Evolutionary conservation across 352 stramenopile genomes (phyloP), one percentile per base, ranked within the genome.

Genomic region (Pythium brassicae): DNA sequence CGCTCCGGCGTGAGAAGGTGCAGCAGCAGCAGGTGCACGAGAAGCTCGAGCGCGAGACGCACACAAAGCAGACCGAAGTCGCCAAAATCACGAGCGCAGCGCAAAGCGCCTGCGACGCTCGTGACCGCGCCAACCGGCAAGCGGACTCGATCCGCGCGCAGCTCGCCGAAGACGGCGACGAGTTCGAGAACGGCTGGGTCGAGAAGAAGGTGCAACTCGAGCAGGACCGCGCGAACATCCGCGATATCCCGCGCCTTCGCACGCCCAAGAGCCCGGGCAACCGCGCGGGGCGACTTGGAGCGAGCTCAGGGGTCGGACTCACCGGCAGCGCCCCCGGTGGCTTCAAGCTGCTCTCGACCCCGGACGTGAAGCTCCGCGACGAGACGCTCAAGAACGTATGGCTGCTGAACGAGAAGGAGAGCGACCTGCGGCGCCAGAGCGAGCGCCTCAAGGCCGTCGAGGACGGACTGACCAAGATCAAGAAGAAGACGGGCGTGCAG

Each of bases 121-220:
- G 87, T 27, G 91, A 97, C 61, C 80, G 89, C 45, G 83, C 89
- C 2, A 86, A 94, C 60, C 63, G 78, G 25, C 86, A 97, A 57
- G 79, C 87, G 15, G 83, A 92, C 43, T 59, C 76, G 14, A 63
- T 97, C 48, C 72, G 83, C 11, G 57, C 76, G 47, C 83, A 94
- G 60, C 72, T 91, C 4, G 53, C 76, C 0, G 86, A 96, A 39
- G 91, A 97, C 32, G 73, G 74, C 45, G 75, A 76, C 25, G 77
- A 86, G 20, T 98, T 97, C 52, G 86, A 97, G 56, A 59, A 65
- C 5, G 87, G 91, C 10, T 97, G 85, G 88, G 53, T 78, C 43
- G 85, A 96, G 47, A 86, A 91, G 23, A 85, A 81, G n/a, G 69
- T 77, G 39, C 62, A 94, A 22, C 83, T 97, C 26, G 85, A 95